Evolutionary conservation across 371 early-diverging fungal genomes (phyloP), one percentile per base, ranked within the genome.

Genomic region (Mucor plumbeus): DNA sequence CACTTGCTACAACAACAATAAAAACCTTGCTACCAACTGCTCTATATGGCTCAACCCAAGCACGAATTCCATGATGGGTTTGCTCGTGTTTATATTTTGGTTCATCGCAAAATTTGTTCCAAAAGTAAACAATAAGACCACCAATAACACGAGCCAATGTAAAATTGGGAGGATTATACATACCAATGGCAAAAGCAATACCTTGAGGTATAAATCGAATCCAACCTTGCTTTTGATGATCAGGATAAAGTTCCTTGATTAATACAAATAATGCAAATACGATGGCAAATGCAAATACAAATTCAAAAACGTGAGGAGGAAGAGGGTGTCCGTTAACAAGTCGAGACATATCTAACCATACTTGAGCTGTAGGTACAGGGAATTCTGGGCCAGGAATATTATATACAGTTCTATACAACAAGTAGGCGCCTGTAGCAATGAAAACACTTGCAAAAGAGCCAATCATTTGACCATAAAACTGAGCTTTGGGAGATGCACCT

Each of bases 171-270:
- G 92, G 87, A 74, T 92, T 93, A 73, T 92, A 93, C 74, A 93
- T 93, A 19, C 94, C 94, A 40, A 93, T 90, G 11, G 94, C 92
- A 81, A 93, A 93, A 1, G 92, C 92, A 38, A 92, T 92, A 0
- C 92, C 92, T 39, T 88, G 88, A 7, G 92, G 91, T 61, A 91
- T 78, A 70, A 77, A 87, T 1, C 68, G 71, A 13, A 76, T 50
- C 81, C 80, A 82, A 6, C 59, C 41, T 8, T 70, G 67, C 10
- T 69, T 65, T 9, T n/a, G 55, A 35, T n/a, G 55, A 7, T 64
- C 41, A 1, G 64, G 67, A 7, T 61, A 62, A 3, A 61, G 43
- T 15, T 86, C 86, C 15, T 84, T 79, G 63, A 85, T n/a, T 17
- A 87, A 41, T 0, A 89, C 89, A 35, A 91, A 78, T 0, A 75